Base-by-base conservation (phyloP, 495 filamentous ascomycete species). In the Pseudotulostoma volvatum region DNA sequence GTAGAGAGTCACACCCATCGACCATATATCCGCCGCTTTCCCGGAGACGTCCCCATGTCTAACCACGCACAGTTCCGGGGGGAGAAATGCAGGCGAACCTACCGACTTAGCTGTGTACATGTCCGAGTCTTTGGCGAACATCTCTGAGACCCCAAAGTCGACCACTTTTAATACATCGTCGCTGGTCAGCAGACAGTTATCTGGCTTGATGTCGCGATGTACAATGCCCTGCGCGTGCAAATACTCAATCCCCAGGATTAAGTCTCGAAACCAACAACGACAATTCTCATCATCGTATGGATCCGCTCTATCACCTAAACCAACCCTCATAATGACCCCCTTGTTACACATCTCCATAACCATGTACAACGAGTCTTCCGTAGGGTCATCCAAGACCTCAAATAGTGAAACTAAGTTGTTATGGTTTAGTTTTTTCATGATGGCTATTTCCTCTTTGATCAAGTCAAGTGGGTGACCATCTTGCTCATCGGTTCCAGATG, bases 301-400 rank as follows among this genome's bases (percentile, higher is more conserved):
- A 36, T 80, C 74, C 16, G 86, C 81, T 38, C 64, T 60, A 49
- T 93, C 80, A 44, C 81, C 78, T n/a, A 96, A 54, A 3, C 83
- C 84, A 34, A 97, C 84, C 42, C 92, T 90, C 90, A 97, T 96
- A 28, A 95, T 70, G 17, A 96, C 88, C 0, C 90, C 90, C 51
- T 96, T 96, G 49, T 93, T 90, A 64, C 90, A 97, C 84, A 93
- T 90, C 55, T 97, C 90, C 52, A 97, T 70, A 3, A 97, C 90
- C 83, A 97, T 96, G 55, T 95, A 97, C 15, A 97, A 60, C 1
- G 86, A 92, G 52, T 97, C 90, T 46, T 95, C 87, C 21, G 82
- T 76, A 1, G 90, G 92, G 48, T 96, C 92, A 53, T 97, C 90
- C 21, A 97, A 59, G 0, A 97, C 90, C 55, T 97, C 90, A 44